These are phyloP conservation scores for Psilocybe sp. DNA, from an alignment of 768 basidiomycete species.

Conservation along the genomic window DNA sequence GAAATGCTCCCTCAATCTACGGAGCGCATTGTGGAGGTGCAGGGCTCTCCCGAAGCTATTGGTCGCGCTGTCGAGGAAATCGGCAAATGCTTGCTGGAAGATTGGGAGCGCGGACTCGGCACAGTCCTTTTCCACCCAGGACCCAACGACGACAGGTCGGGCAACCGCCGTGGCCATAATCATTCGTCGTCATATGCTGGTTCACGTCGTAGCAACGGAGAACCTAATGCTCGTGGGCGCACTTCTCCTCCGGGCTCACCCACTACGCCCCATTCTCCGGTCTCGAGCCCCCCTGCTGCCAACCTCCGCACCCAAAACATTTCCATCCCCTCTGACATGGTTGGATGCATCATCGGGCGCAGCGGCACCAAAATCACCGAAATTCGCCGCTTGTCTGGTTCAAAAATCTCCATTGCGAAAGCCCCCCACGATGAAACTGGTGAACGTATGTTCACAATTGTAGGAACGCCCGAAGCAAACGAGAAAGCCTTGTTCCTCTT, in stretches of 20 bases:
- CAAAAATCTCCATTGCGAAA: slow-evolving; percentile 98
- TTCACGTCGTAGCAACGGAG: slow-evolving; percentile 67
- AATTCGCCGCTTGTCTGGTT: slow-evolving; percentile 95
- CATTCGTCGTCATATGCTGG: slow-evolving; percentile 43
- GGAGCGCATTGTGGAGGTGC: slow-evolving; percentile 97
- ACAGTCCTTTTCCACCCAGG: slow-evolving; percentile 97
- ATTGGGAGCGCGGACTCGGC: slow-evolving; percentile 92
- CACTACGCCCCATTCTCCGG: slow-evolving; percentile 41
- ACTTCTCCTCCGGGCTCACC: slow-evolving; percentile 49
- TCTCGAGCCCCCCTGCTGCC: slow-evolving; percentile 56
- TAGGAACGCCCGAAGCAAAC: slow-evolving; percentile 93
- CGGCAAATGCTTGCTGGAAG: slow-evolving; percentile 90
- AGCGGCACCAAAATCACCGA: slow-evolving; percentile 99
- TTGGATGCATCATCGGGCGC: slow-evolving; percentile 93
- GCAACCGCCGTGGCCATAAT: slow-evolving; percentile 52
- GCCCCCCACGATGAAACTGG: slow-evolving; percentile 99
- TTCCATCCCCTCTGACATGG: slow-evolving; percentile 99
- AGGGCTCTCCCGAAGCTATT: slow-evolving; percentile 90
- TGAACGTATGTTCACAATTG: slow-evolving; percentile 99
- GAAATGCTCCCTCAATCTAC: slow-evolving; percentile 99
- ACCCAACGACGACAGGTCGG: slow-evolving; percentile 67
- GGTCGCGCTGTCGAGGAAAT: slow-evolving; percentile 94
- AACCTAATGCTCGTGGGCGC: slow-evolving; percentile 41
- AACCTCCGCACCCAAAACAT: slow-evolving; percentile 98
- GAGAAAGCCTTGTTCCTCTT: slow-evolving; percentile 97